phyloP scores from a whole-genome alignment of 257 asterid species.

The Ocimum tenuiflorum region DNA sequence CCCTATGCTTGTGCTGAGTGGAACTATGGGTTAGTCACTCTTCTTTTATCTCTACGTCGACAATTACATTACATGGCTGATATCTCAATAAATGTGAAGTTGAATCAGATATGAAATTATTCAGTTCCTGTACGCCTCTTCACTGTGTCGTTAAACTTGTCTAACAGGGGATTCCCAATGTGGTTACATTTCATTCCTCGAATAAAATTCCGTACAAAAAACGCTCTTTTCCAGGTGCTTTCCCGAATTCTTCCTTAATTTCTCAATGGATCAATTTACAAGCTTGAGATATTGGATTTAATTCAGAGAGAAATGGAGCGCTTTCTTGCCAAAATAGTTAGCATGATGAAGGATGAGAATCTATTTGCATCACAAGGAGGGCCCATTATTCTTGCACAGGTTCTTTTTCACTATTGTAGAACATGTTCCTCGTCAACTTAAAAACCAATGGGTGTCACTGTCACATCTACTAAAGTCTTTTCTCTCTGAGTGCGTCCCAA shows the following conservation, averaged over 20 bases:
- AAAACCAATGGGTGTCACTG: not conserved
- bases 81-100: not conserved
- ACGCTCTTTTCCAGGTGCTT: conserved; percentile 47
- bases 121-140: not conserved
- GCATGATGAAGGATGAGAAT: conserved; percentile 70
- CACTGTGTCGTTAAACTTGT: not conserved
- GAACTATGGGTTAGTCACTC: conserved; percentile 63
- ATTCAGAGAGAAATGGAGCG: conserved; percentile 72
- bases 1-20: conserved; percentile 92
- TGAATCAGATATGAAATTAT: not conserved
- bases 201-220: conserved; percentile 61
- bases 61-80: not conserved
- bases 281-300: conserved; percentile 15
- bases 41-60: not conserved
- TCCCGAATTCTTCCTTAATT: not conserved
- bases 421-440: not conserved
- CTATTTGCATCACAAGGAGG: conserved; percentile 83
- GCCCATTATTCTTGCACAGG: conserved; percentile 80
- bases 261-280: not conserved
- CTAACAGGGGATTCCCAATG: conserved; percentile 67
- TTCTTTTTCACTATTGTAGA: conserved; percentile 13
- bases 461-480: not conserved
- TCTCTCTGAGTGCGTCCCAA: too few relatives aligned
- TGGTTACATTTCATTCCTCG: conserved; percentile 84
- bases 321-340: conserved; percentile 58